Evolutionary conservation across 2,329 filamentous ascomycete genomes (phyloP).

Genomic region (Diaporthe citrichinensis): DNA sequence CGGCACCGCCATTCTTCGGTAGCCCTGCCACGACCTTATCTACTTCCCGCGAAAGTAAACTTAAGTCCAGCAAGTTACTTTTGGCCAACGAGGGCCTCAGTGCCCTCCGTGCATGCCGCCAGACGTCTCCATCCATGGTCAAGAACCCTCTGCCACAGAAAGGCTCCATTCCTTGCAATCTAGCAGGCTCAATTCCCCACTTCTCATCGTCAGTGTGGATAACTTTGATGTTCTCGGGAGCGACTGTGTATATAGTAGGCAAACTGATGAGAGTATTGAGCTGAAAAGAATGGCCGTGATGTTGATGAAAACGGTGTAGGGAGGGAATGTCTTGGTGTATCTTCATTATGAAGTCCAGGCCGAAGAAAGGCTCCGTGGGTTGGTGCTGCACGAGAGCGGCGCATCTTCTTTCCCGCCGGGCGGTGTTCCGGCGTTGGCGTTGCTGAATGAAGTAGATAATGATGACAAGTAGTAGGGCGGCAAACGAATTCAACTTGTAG

Average conservation of each 20-base stretch:
- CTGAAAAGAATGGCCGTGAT: background rate
- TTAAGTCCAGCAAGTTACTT: background rate
- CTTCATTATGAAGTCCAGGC: background rate
- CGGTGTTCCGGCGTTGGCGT: background rate
- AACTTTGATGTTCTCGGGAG: background rate
- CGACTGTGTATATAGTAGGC: background rate
- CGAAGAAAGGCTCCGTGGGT: background rate
- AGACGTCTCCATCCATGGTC: conserved; percentile 16
- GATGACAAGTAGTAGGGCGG: background rate
- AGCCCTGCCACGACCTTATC: background rate
- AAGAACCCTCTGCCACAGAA: conserved; percentile 2
- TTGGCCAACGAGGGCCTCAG: background rate
- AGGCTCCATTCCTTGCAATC: background rate
- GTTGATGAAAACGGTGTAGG: background rate
- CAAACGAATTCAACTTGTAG: background rate
- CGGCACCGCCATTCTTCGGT: background rate
- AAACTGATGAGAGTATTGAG: background rate
- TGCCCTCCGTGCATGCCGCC: background rate
- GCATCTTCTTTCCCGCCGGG: background rate
- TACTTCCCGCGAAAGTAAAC: background rate
- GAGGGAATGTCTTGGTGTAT: background rate
- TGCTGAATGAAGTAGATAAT: background rate
- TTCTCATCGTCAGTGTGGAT: background rate
- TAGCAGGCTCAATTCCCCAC: background rate
- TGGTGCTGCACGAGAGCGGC: background rate